A percentile compares a stretch with the other conserved stretches of the same genome.
These are phyloP conservation scores for Sporisorium graminicola DNA, from an alignment of 1,284 basidiomycete species.

Conservation along the genomic window DNA sequence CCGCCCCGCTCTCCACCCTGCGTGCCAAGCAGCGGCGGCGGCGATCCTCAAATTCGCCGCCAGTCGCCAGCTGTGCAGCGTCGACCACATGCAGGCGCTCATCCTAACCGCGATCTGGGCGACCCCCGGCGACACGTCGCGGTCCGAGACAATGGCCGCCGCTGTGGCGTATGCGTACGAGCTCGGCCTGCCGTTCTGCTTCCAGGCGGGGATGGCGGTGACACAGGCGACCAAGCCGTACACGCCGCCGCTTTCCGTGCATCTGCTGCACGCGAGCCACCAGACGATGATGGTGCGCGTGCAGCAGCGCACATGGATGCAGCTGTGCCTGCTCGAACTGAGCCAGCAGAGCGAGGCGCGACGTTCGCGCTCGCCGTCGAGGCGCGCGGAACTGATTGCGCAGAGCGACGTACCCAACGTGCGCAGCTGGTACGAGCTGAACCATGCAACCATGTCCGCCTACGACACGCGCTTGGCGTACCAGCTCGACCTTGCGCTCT, in stretches of 20 bases:
- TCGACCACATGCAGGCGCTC: slow-evolving; percentile 85
- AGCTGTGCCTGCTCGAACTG: slow-evolving; percentile 40
- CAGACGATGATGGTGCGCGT: slow-evolving; percentile 17
- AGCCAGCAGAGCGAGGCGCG: slow-evolving; percentile 26
- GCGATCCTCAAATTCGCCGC: slow-evolving; percentile 78
- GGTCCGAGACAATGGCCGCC: slow-evolving; percentile 63
- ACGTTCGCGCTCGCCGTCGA: background rate
- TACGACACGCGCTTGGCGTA: slow-evolving; percentile 38
- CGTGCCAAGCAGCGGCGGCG: slow-evolving; percentile 78
- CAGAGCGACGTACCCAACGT: slow-evolving; percentile 24
- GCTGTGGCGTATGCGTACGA: slow-evolving; percentile 68
- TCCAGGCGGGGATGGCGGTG: slow-evolving; percentile 22
- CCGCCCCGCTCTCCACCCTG: slow-evolving; percentile 77
- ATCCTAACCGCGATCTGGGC: slow-evolving; percentile 87
- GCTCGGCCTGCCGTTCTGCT: slow-evolving; percentile 59
- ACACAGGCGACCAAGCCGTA: slow-evolving; percentile 26
- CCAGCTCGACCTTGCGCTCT: slow-evolving; percentile 35
- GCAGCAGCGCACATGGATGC: slow-evolving; percentile 49
- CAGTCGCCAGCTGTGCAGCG: slow-evolving; percentile 79
- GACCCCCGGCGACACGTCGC: slow-evolving; percentile 70
- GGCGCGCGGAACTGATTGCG: slow-evolving; percentile 24
- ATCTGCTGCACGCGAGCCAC: slow-evolving; percentile 14
- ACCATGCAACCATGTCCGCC: slow-evolving; percentile 22
- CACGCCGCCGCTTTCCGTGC: slow-evolving; percentile 16
- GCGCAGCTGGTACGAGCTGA: slow-evolving; percentile 28